Base-by-base conservation (phyloP, 2,329 filamentous ascomycete species). In the Pseudonectria buxi region DNA sequence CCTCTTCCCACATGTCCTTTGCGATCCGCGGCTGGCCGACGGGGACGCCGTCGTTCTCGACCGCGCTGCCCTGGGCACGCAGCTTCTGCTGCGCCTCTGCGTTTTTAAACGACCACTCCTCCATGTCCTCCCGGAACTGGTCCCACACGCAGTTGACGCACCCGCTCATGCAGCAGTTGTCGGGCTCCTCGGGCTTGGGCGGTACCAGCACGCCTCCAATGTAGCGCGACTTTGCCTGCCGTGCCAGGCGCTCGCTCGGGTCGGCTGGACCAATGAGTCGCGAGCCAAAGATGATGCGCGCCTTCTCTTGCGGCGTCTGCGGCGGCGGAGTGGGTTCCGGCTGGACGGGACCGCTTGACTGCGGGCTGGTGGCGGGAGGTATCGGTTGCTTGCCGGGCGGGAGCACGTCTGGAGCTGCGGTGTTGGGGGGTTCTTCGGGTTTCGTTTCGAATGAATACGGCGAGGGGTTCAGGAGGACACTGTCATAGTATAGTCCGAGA, bases 81-180 rank as follows among this genome's bases (percentile, higher is more conserved):
- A 81, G 49, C 29, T 72, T 71, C 25, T 56, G 56, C 49, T 80
- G 74, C 1, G 86, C 87, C 53, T 82, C 73, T 4, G 69, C 65
- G 25, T 73, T 76, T 39, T 78, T 74, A 11, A 68, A 65, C 4
- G 81, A 83, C 86, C 88, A 96, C 39, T 86, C 84, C 59, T 96
- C 89, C 63, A 96, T 72, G 34, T 96, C 92, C 47, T 98, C 90
- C 7, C 89, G 75, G 61, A 81, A 96, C 35, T 78, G 71, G 51
- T 95, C 89, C 89, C 89, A 96, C 3, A 96, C 92, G 60, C 92
- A 98, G 59, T 96, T 89, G 32, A 95, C 90, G 58, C 92, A 98
- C 3, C 92, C 92, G 55, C 86, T 92, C 92, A 98, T 98, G 64
- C 92, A 98, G 72, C 92, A 98, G 57, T 98, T 95, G 54, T 96